Evolutionary conservation across 2,329 filamentous ascomycete species (phyloP), one percentile per base, ranked within the genome.

Genomic region (Cercospora sojina): DNA sequence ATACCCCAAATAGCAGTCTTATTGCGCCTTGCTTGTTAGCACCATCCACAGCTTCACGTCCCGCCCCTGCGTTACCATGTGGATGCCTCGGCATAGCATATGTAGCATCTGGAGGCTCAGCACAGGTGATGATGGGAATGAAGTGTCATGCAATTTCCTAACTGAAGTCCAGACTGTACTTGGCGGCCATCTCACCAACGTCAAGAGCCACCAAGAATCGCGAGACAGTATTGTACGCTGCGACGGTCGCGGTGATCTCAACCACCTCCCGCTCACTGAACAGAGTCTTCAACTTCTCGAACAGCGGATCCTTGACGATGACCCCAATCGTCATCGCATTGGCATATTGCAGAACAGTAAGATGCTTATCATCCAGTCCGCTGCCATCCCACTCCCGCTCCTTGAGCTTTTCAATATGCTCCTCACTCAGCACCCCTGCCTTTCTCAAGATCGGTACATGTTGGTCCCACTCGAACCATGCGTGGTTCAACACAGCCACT

Each of bases 311-410:
- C 12, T 81, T 78, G 6, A 96, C 91, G 60, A 84, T 81, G 0
- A 94, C 89, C 53, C 87, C 85, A 70, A 87, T 82, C 59, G 92
- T 96, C 90, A 96, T 96, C 76, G 91, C 90, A 80, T 96, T 91
- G 18, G 92, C 86, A 77, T 92, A 93, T 55, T 84, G 81, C 62
- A 94, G 77, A 35, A 91, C 90, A 0, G 87, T 88, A 82, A 86
- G 87, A 79, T 92, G 87, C 75, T 81, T 83, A 67, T 84, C 83
- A 27, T 79, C 86, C 67, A 93, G 79, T 69, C 79, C 35, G 62
- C 74, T 59, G 75, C 79, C 64, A 73, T 74, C 64, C 77, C 72
- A 75, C 64, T 81, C 80, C 43, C 55, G 62, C 47, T 74, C 69
- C 67, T 74, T 75, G 72, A 89, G 79, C 7, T 81, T 84, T 16